Percentiles rank a stretch among this genome's conserved stretches.
These are phyloP conservation scores for Ambrosiella beaveri DNA, from an alignment of 2,329 filamentous ascomycete species.

Conservation along the genomic window DNA sequence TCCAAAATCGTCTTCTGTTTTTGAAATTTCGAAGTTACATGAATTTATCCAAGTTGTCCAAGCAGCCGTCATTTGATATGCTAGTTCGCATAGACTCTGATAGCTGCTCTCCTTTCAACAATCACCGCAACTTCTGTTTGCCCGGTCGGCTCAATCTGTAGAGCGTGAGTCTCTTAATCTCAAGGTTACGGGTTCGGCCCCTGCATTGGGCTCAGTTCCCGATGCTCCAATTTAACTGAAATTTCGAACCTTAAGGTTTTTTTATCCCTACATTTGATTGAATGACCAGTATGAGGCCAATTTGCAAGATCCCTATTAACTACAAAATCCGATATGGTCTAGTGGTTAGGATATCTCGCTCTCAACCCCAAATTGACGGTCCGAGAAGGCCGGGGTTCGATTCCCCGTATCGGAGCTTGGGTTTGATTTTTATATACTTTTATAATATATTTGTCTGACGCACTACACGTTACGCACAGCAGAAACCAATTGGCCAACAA, in stretches of 20 bases:
- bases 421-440: not conserved
- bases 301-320: not conserved
- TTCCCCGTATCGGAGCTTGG: slow-evolving; percentile 15
- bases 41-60: too few relatives aligned
- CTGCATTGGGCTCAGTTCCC: slow-evolving; percentile 17
- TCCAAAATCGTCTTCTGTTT: not conserved
- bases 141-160: too few relatives aligned
- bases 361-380: not conserved
- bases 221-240: slow-evolving; percentile 11
- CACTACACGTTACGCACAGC: not conserved
- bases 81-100: not conserved
- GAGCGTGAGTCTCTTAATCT: slow-evolving; percentile 41
- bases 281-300: not conserved
- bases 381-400: slow-evolving; percentile 15
- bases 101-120: not conserved
- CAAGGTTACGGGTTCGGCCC: slow-evolving; percentile 27
- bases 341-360: not conserved
- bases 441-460: not conserved
- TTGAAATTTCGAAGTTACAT: not conserved
- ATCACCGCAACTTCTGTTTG: not conserved
- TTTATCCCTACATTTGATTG: too few relatives aligned
- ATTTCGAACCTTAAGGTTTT: not conserved
- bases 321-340: not conserved
- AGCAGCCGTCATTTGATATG: too few relatives aligned
- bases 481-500: not conserved